A percentile compares a stretch with the other conserved stretches of the same genome.
Conservation (phyloP, 2,329 filamentous ascomycete species). For the Fusarium sp. region DNA sequence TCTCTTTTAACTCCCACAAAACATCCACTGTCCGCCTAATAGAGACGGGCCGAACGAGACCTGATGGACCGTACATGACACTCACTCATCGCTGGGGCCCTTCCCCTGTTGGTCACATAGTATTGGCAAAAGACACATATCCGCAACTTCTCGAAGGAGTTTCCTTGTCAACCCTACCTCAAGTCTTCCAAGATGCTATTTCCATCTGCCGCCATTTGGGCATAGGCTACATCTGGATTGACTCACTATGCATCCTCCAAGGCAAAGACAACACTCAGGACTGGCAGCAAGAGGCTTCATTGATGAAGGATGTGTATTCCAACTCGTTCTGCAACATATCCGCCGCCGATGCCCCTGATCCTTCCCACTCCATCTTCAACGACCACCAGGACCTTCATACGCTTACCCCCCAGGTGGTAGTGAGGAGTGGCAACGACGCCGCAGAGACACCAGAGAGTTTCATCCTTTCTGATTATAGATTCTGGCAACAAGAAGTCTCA, state of each 20-base stretch:
- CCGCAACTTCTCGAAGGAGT: background rate
- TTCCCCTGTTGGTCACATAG: background rate
- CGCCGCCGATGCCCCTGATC: background rate
- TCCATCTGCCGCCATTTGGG: background rate
- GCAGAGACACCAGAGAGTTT: background rate
- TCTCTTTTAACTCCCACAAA: background rate
- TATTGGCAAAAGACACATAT: background rate
- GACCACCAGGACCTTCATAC: background rate
- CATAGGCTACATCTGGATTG: constrained; percentile 3
- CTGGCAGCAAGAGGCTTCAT: constrained; percentile 2
- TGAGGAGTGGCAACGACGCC: background rate
- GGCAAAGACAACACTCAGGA: constrained; percentile 3
- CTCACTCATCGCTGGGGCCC: background rate
- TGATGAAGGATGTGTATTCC: constrained; percentile 8
- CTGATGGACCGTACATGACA: background rate
- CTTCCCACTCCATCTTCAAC: background rate
- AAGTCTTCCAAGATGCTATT: background rate
- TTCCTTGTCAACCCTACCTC: background rate
- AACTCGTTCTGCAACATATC: background rate
- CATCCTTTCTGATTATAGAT: background rate
- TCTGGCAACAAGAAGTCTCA: background rate
- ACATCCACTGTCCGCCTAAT: background rate
- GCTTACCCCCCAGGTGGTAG: background rate
- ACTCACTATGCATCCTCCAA: constrained; percentile 9
- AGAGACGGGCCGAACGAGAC: background rate